A percentile compares a stretch with the other conserved stretches of the same genome.
These are phyloP conservation scores for Dendryphion nanum DNA, from an alignment of 2,329 filamentous ascomycete species.

Conservation along the genomic window DNA sequence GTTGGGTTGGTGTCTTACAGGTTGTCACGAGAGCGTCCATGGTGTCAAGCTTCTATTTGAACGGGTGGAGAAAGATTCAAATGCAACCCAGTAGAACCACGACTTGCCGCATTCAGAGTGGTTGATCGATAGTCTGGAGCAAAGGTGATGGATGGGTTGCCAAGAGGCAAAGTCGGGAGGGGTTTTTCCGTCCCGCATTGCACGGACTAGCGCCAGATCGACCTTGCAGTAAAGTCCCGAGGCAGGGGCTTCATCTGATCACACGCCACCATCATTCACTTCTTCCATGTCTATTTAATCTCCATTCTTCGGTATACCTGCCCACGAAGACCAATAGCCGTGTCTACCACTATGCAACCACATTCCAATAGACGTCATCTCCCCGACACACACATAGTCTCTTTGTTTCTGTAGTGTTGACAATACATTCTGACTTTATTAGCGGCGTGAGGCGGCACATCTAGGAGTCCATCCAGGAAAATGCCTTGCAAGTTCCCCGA, in stretches of 20 bases:
- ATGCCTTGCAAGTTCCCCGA: too few species aligned
- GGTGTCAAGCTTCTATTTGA: too few species aligned
- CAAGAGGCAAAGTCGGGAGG: slow-evolving; percentile 2
- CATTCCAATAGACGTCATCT: too few species aligned
- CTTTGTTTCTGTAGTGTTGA: too few species aligned
- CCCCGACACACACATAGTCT: too few species aligned
- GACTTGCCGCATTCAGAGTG: slow-evolving; percentile 12
- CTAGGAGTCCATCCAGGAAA: too few species aligned
- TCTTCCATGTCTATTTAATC: slow-evolving; percentile 6
- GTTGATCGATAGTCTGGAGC: slow-evolving; percentile 1
- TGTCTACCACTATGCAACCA: too few species aligned
- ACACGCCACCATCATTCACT: slow-evolving; percentile 18
- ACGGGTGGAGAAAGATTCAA: not conserved
- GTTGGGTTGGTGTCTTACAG: slow-evolving; percentile 24
- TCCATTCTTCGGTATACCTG: slow-evolving; percentile 7
- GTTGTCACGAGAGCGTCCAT: slow-evolving; percentile 31
- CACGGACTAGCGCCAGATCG: slow-evolving; percentile 1
- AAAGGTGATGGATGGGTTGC: slow-evolving; percentile 1
- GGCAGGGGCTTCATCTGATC: slow-evolving; percentile 8
- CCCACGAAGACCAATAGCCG: too few species aligned
- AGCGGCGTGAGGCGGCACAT: too few species aligned
- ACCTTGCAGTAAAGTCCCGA: too few species aligned
- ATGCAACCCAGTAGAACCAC: not conserved
- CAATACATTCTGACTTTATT: too few species aligned
- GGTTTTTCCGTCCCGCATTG: slow-evolving; percentile 3